A percentile compares a stretch with the other conserved stretches of the same genome.
Conservation (phyloP, 352 stramenopile species). For the Phytopythium vexans region DNA sequence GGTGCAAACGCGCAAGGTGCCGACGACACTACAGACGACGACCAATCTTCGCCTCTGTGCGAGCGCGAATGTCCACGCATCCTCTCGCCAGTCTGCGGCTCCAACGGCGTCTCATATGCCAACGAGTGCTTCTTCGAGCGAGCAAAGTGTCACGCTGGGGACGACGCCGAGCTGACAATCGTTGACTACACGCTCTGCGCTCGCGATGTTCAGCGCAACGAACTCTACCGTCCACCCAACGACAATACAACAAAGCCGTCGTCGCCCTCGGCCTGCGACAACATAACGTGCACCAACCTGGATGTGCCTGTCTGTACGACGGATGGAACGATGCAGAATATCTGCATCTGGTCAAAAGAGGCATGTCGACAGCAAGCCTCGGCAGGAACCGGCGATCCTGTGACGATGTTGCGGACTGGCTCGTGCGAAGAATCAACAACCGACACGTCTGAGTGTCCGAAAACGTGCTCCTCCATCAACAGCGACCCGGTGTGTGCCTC, state of each 20-base stretch:
- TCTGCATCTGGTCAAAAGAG: constrained; percentile 33
- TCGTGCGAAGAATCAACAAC: constrained; percentile 21
- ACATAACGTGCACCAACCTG: constrained; percentile 34
- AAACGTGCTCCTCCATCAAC: constrained; percentile 23
- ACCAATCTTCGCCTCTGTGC: constrained; percentile 13
- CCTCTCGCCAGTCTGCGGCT: constrained; percentile 41
- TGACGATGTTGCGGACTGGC: constrained; percentile 18
- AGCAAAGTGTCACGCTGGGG: constrained; percentile 25
- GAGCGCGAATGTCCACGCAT: constrained; percentile 29
- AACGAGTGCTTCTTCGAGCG: constrained; percentile 55
- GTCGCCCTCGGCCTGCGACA: constrained; percentile 8
- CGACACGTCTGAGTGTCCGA: constrained; percentile 25
- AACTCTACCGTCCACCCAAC: constrained; percentile 9
- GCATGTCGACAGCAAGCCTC: constrained; percentile 19
- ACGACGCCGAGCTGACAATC: constrained; percentile 15
- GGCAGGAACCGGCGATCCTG: not conserved
- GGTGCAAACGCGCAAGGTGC: not conserved
- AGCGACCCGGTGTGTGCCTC: constrained; percentile 42
- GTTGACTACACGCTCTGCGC: constrained; percentile 21
- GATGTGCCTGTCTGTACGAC: constrained; percentile 51
- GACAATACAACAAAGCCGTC: constrained; percentile 11
- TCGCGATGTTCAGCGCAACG: constrained; percentile 20
- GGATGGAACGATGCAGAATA: constrained; percentile 40
- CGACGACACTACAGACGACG: not conserved
- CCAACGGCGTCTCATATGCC: constrained; percentile 38